Percentiles rank a stretch among this genome's conserved stretches.
Evolutionary conservation across 352 stramenopile genomes (phyloP).

Genomic region (Phytophthora sp.): DNA sequence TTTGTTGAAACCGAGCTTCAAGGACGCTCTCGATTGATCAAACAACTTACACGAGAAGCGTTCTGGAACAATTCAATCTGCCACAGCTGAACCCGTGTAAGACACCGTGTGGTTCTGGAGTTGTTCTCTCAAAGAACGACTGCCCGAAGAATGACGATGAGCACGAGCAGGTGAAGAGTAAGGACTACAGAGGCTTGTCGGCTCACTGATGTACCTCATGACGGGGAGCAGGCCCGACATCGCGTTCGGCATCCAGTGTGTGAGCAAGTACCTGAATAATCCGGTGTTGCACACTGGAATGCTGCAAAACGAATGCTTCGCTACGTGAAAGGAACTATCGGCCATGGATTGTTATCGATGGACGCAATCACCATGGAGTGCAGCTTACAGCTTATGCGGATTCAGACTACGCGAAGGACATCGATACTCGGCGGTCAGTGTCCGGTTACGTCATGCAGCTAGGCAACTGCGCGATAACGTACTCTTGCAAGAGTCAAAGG

Average conservation of each 20-base stretch:
- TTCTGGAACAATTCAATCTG: neutral
- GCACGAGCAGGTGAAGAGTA: conserved; percentile 10
- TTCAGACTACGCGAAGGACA: conserved; percentile 17
- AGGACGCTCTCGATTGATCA: neutral
- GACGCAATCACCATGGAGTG: neutral
- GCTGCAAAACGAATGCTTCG: conserved; percentile 20
- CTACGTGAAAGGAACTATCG: conserved; percentile 13
- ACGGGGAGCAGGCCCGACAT: conserved; percentile 19
- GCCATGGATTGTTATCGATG: conserved; percentile 9
- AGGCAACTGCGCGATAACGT: conserved; percentile 9
- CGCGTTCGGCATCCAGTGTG: conserved; percentile 1
- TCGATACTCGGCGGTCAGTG: conserved; percentile 8
- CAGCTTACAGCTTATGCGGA: conserved; percentile 11
- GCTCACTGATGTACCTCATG: conserved; percentile 23
- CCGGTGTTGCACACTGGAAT: conserved; percentile 10
- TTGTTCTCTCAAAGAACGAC: conserved; percentile 2
- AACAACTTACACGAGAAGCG: neutral
- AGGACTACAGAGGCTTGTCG: conserved; percentile 19
- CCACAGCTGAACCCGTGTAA: neutral
- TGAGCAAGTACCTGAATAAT: conserved; percentile 25
- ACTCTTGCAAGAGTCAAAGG: conserved; percentile 8
- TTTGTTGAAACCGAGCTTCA: neutral
- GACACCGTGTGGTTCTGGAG: neutral
- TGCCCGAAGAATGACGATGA: conserved; percentile 1
- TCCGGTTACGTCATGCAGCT: conserved; percentile 14